Evolutionary conservation across 2,329 filamentous ascomycete genomes (phyloP), one percentile per base, ranked within the genome.

Genomic region (Ramularia collo-cygni): DNA sequence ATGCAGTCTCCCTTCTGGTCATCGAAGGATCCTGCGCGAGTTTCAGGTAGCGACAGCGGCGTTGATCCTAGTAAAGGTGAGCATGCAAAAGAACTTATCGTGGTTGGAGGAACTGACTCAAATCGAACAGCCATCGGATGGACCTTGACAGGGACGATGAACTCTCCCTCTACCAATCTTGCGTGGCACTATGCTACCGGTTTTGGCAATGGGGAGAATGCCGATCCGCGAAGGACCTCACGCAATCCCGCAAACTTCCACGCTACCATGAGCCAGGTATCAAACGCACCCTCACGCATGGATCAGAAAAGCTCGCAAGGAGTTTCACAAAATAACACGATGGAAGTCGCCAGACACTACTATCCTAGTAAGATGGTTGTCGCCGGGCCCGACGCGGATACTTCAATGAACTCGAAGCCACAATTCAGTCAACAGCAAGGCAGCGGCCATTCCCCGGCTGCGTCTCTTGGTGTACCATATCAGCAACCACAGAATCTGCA

Each of bases 121-220:
- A 1, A 17, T 9, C 31, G 32, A 13, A 38, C 39, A 74, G 75
- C 77, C 1, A 85, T 93, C 43, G 87, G 85, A 1, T 93, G 85
- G 83, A 88, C 85, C 6, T 66, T 94, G n/a, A 87, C 87, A 0
- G 87, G 87, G 10, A 90, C 83, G 1, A 88, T 85, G 39, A 87
- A 93, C 55, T 92, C 85, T 3, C 83, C 85, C 1, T 88, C 80
- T 47, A 87, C 86, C 0, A 92, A 85, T 56, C 67, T 94, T 4
- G 89, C 86, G 1, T 74, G 90, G 40, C 76, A 93, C 57, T 93
- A 87, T 58, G 80, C 85, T 44, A 79, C 72, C 41, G 65, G 67
- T 15, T 34, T 30, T 18, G 8, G 47, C 15, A 38, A 46, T 17
- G 42, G 42, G 14, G 27, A 49, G 24, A 40, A 47, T 39, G 31